Evolutionary conservation across 192 early-diverging fungal species (phyloP), one percentile per base, ranked within the genome.

Genomic region (Dissophora globulifera): DNA sequence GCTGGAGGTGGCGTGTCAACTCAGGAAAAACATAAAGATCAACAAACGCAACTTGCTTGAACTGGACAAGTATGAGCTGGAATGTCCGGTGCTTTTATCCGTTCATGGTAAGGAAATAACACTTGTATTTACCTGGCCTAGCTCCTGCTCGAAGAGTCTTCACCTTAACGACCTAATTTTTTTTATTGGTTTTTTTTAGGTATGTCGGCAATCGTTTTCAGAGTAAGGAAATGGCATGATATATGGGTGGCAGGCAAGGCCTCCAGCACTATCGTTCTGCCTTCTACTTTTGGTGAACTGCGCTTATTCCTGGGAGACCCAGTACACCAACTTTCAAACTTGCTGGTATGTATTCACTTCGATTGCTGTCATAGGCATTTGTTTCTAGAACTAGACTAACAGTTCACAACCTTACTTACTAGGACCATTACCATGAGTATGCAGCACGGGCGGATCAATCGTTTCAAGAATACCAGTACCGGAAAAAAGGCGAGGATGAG

Each of bases 41-140:
- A 52, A 63, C 35, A 63, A n/a, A 52, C 42, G 49, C 17, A 63
- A 52, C 3, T 63, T 63, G 50, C 40, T 63, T 19, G 61, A 43
- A 27, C 38, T 43, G 61, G 61, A 53, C 8, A 63, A 53, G 33
- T 52, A 52, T 52, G 41, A 42, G 22, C 50, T 63, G 33, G 61
- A 63, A 9, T 52, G 38, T 52, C 40, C 27, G 11, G 26, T 43
- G 29, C 48, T 63, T 52, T 40, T 63, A 1, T 63, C 27, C 13
- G 25, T 63, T 31, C 50, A 63, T 52, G 50, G 50, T 47, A 58
- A 46, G 25, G 16, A 45, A n/a, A n/a, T n/a, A n/a, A n/a, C n/a
- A n/a, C n/a, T n/a, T n/a, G n/a, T n/a, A n/a, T n/a, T n/a, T n/a
- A n/a, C n/a, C n/a, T n/a, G n/a, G n/a, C n/a, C n/a, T n/a, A n/a